Percentiles rank a stretch among this genome's conserved stretches.
Conservation (phyloP, 441 rosid species). For the Croton laevigatus region DNA sequence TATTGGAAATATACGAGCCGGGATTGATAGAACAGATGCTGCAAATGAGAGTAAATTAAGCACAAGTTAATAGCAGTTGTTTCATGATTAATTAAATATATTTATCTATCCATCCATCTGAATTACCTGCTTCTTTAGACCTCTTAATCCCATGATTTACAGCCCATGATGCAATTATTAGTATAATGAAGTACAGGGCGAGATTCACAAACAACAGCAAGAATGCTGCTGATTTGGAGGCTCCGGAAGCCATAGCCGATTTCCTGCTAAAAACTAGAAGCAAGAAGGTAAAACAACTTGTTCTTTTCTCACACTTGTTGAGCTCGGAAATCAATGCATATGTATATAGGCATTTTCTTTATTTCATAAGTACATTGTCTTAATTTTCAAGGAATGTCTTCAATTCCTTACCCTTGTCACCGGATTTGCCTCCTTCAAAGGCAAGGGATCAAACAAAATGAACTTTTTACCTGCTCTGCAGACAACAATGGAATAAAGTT, state of each 20-base stretch:
- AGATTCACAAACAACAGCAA: slow-evolving; percentile 61
- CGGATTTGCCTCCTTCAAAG: slow-evolving; percentile 24
- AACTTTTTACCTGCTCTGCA: slow-evolving; percentile 25
- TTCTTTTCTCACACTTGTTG: slow-evolving; percentile 16
- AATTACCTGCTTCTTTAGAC: slow-evolving; percentile 56
- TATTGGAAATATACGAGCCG: slow-evolving; percentile 79
- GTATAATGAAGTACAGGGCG: slow-evolving; percentile 56
- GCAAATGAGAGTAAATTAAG: slow-evolving; percentile 15
- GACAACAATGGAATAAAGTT: slow-evolving; percentile 33
- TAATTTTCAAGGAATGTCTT: slow-evolving; percentile 33
- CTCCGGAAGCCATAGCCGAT: slow-evolving; percentile 56
- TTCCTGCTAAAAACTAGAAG: neutral
- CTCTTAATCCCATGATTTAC: slow-evolving; percentile 62
- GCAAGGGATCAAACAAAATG: slow-evolving; percentile 35
- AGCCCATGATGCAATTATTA: slow-evolving; percentile 68
- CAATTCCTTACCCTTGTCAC: slow-evolving; percentile 31
- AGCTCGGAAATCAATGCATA: slow-evolving; percentile 10
- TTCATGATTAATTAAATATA: neutral
- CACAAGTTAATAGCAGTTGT: neutral
- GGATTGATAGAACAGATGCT: slow-evolving; percentile 65
- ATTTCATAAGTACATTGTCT: slow-evolving; percentile 18
- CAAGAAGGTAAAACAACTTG: slow-evolving; percentile 2
- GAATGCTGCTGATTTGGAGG: slow-evolving; percentile 58
- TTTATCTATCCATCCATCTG: neutral
- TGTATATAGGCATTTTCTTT: neutral